These are phyloP conservation scores for Ilex paraguariensis DNA, from an alignment of 305 asterid species.

Conservation along the genomic window DNA sequence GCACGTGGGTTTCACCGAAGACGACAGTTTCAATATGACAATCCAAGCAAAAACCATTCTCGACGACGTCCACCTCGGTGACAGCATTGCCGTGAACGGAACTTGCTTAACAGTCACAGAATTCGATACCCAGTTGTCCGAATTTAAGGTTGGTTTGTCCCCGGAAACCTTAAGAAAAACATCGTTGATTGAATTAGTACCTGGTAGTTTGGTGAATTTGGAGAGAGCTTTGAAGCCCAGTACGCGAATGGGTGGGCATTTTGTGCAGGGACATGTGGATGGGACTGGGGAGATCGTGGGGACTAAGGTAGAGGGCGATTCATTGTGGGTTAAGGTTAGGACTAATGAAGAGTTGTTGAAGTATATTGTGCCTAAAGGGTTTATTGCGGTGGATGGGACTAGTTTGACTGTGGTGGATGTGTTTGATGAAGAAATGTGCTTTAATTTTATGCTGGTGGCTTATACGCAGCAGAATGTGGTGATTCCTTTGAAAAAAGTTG, in stretches of 20 bases:
- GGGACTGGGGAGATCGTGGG: slow-evolving; percentile 72
- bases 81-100: slow-evolving; percentile 90
- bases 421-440: slow-evolving; percentile 64
- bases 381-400: slow-evolving; percentile 80
- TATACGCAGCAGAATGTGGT: slow-evolving; percentile 81
- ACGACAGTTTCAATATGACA: slow-evolving; percentile 62
- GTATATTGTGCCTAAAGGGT: slow-evolving; percentile 90
- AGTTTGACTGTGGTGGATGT: slow-evolving; percentile 92
- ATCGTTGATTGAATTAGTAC: slow-evolving; percentile 50
- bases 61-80: slow-evolving; percentile 76
- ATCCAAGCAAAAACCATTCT: slow-evolving; percentile 60
- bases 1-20: slow-evolving; percentile 51
- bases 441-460: slow-evolving; percentile 76
- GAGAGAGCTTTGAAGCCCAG: slow-evolving; percentile 87
- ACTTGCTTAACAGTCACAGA: slow-evolving; percentile 84
- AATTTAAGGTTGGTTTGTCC: slow-evolving; percentile 71
- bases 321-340: slow-evolving; percentile 76
- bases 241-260: slow-evolving; percentile 94
- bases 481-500: slow-evolving; percentile 70
- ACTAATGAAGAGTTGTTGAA: slow-evolving; percentile 44
- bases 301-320: slow-evolving; percentile 62
- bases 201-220: slow-evolving; percentile 66
- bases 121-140: slow-evolving; percentile 37
- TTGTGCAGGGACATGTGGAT: slow-evolving; percentile 93
- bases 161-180: slow-evolving; percentile 86